Evolutionary conservation across 352 stramenopile species (phyloP), one percentile per base, ranked within the genome.

Genomic region (Aphanomyces astaci): DNA sequence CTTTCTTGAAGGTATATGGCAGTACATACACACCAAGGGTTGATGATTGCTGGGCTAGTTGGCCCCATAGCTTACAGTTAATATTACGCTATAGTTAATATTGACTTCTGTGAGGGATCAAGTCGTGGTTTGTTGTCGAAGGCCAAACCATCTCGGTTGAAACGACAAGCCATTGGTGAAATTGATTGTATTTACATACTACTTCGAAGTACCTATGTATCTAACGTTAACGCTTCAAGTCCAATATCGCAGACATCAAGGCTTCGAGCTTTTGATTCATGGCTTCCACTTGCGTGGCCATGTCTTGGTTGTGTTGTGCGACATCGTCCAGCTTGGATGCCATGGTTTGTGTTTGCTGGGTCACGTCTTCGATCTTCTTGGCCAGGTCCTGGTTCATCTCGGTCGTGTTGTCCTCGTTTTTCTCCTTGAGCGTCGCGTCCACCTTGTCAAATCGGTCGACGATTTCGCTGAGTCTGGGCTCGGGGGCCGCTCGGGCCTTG

Each of bases 341-440:
- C 51, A 59, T 39, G 11, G 19, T 19, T 59, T 59, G 22, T 19
- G 0, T 59, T 59, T 39, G 51, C n/a, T 59, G 25, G 25, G 51
- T 39, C 25, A 59, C 30, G 15, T 59, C 51, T 0, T 59, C 51
- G 11, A 59, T 15, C 30, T 59, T 59, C 51, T 59, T 59, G 51
- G n/a, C 25, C n/a, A 59, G 30, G 7, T 15, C 36, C 36, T 43
- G 7, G 36, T 43, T 15, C 15, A 15, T 15, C 30, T 59, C 51
- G 13, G 15, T 28, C 17, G 22, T 1, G 45, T 53, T 19, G 9
- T 25, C 45, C 4, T 53, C 22, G 9, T n/a, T 19, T 25, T n/a
- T 59, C 25, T 39, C 51, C 13, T 39, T 28, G 11, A 59, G n/a
- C 25, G 30, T 32, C 30, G 25, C 15, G n/a, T 59, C 51, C 30